These are phyloP conservation scores for Neocallimastix lanati DNA, from an alignment of 192 early-diverging fungal species.

Conservation along the genomic window DNA sequence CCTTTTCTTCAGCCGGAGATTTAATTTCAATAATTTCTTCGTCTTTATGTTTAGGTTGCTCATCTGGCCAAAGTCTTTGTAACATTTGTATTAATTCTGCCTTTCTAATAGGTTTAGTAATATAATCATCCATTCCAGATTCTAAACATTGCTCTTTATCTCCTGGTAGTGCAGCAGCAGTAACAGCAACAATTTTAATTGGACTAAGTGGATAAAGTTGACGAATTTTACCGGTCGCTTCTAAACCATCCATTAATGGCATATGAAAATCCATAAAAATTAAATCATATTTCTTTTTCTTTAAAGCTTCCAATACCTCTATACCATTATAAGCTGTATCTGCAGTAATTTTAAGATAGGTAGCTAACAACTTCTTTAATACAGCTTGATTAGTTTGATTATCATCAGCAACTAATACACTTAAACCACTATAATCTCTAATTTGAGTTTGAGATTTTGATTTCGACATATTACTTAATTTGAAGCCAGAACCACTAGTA, in stretches of 20 bases:
- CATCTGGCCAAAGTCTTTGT: background rate
- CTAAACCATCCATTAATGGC: constrained; percentile 15
- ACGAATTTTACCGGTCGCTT: constrained; percentile 10
- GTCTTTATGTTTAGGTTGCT: background rate
- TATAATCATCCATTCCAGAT: constrained; percentile 66
- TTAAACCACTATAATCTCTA: background rate
- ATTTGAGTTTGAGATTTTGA: background rate
- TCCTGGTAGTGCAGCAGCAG: constrained; percentile 78
- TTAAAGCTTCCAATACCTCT: constrained; percentile 3
- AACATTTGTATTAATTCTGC: constrained; percentile 8
- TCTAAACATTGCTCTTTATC: constrained; percentile 71
- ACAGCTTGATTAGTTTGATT: constrained; percentile 7
- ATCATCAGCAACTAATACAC: constrained; percentile 9
- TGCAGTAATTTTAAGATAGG: background rate
- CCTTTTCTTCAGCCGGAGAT: background rate
- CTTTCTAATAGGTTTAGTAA: constrained; percentile 40
- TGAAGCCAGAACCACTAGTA: too few species aligned
- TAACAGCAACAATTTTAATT: constrained; percentile 67
- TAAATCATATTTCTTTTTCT: background rate
- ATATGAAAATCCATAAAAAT: constrained; percentile 10
- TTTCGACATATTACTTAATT: too few species aligned
- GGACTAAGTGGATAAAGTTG: constrained; percentile 27
- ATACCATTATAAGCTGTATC: constrained; percentile 9
- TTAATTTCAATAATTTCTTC: background rate
- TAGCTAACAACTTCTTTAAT: constrained; percentile 6